Conservation (phyloP, 208 protist species). For the Leishmania tropica region DNA sequence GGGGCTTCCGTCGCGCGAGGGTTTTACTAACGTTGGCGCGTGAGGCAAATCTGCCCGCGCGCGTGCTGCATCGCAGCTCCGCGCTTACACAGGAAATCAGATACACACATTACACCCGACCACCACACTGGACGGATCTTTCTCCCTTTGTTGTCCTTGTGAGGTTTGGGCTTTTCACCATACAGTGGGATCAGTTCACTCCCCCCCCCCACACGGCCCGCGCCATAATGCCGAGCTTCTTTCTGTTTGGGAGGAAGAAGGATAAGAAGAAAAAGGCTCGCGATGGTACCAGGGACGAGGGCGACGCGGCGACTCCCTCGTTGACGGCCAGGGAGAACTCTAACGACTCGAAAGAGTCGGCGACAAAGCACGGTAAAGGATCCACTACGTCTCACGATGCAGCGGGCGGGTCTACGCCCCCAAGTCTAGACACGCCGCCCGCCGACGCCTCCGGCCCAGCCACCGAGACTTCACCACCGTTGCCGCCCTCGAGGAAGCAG, state of each 20-base stretch:
- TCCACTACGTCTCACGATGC: no score
- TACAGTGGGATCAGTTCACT: not conserved
- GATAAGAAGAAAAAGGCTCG: slow-evolving; percentile 41
- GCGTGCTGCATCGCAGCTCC: not conserved
- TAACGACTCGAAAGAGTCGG: slow-evolving; percentile 1
- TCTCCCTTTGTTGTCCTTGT: not conserved
- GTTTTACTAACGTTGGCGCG: not conserved
- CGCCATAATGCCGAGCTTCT: slow-evolving; percentile 37
- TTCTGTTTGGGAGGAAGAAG: slow-evolving; percentile 43
- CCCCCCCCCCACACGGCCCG: not conserved
- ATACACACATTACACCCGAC: slow-evolving; percentile 4
- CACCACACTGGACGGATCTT: not conserved
- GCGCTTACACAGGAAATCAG: slow-evolving; percentile 1
- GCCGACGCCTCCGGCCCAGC: not conserved
- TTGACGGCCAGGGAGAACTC: not conserved
- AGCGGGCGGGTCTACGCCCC: no score
- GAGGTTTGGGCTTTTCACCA: not conserved
- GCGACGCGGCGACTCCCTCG: not conserved
- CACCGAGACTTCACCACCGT: not conserved
- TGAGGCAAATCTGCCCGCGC: not conserved
- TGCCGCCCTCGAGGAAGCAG: not conserved
- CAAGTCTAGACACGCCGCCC: not conserved
- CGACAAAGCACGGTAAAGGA: not conserved
- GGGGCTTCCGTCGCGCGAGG: not conserved
- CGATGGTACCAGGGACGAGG: not conserved